A percentile compares a stretch with the other conserved stretches of the same genome.
These are phyloP conservation scores for Lactuca saligna DNA, from an alignment of 129 eudicot species.

Conservation along the genomic window DNA sequence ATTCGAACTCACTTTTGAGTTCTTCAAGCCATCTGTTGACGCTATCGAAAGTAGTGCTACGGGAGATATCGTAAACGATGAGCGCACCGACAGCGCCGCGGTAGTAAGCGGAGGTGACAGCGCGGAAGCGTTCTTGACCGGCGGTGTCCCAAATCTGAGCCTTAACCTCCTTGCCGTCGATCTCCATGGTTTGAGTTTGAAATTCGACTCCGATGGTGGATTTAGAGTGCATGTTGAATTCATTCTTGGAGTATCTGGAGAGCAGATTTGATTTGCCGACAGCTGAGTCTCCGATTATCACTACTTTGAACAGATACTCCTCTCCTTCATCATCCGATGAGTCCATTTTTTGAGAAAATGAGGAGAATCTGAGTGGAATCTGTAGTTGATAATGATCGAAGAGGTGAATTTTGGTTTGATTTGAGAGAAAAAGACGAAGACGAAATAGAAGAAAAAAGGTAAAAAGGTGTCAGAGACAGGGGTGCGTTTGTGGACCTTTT, in stretches of 20 bases:
- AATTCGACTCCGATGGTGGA: conserved; percentile 37
- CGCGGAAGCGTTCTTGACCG: conserved; percentile 56
- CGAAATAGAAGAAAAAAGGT: neutral
- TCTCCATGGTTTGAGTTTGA: conserved; percentile 34
- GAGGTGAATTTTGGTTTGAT: neutral
- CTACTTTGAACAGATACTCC: conserved; percentile 82
- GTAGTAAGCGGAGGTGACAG: conserved; percentile 81
- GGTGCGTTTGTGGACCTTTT: conserved; percentile 19
- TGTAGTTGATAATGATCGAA: neutral
- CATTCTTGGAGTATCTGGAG: conserved; percentile 29
- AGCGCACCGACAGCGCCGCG: conserved; percentile 84
- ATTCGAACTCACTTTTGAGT: conserved; percentile 49
- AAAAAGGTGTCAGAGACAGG: conserved; percentile 9
- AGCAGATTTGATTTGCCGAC: conserved; percentile 34
- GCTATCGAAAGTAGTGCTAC: conserved; percentile 68
- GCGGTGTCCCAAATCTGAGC: conserved; percentile 40
- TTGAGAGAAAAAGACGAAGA: neutral
- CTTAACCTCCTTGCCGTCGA: conserved; percentile 31
- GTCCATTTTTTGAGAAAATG: neutral
- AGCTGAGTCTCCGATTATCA: conserved; percentile 74
- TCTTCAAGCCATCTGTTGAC: conserved; percentile 68
- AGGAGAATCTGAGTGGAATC: neutral
- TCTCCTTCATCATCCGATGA: conserved; percentile 74
- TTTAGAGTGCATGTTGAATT: conserved; percentile 32
- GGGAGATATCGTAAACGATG: conserved; percentile 63